A percentile compares a stretch with the other conserved stretches of the same genome.
Conservation (phyloP, 2,329 filamentous ascomycete genomes). For the Sarocladium brachiariae region DNA sequence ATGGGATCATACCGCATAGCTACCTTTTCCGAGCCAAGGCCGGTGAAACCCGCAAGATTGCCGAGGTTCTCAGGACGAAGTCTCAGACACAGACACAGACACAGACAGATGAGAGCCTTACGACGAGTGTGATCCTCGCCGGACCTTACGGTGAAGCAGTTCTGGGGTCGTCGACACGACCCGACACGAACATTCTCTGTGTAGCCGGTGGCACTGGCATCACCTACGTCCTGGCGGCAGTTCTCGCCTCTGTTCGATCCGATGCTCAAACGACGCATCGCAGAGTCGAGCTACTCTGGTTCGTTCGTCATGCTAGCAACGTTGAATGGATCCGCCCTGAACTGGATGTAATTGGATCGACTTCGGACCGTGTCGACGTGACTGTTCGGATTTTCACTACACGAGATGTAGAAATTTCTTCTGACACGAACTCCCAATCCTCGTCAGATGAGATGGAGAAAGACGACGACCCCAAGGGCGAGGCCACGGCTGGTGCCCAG, state of each 20-base stretch:
- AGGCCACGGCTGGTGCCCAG: not conserved
- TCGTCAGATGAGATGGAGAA: slow-evolving; percentile 3
- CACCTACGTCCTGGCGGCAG: slow-evolving; percentile 30
- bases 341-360: slow-evolving; percentile 39
- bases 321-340: slow-evolving; percentile 53
- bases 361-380: slow-evolving; percentile 32
- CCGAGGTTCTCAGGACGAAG: slow-evolving; percentile 31
- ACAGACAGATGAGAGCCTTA: slow-evolving; percentile 16
- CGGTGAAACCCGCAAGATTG: slow-evolving; percentile 53
- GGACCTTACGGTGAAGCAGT: slow-evolving; percentile 56
- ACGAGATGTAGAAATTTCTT: slow-evolving; percentile 29
- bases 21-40: slow-evolving; percentile 52
- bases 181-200: slow-evolving; percentile 6
- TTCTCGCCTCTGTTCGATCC: slow-evolving; percentile 24
- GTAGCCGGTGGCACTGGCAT: slow-evolving; percentile 33
- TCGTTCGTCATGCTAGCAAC: slow-evolving; percentile 47
- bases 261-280: slow-evolving; percentile 38
- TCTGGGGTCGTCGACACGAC: slow-evolving; percentile 21
- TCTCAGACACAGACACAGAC: too few relatives aligned
- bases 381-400: slow-evolving; percentile 54
- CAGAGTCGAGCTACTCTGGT: slow-evolving; percentile 58
- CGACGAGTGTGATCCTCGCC: slow-evolving; percentile 51
- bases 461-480: not conserved
- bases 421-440: not conserved
- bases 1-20: slow-evolving; percentile 39